Conservation (phyloP, 2,329 filamentous ascomycete species). For the Blastomyces percursus region DNA sequence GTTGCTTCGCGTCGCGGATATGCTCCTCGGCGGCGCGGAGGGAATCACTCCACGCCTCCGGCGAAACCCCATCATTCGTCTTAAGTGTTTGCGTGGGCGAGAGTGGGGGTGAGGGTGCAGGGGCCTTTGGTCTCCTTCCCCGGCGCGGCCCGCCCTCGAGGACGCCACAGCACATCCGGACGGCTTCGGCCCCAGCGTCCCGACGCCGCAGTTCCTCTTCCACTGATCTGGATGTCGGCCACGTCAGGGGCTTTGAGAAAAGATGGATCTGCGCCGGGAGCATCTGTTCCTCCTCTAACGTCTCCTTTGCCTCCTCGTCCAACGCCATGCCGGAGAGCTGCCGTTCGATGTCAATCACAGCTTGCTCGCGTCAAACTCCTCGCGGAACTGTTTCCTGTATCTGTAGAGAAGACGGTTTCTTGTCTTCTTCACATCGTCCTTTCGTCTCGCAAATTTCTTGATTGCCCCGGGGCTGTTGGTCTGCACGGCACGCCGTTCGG, state of each 20-base stretch:
- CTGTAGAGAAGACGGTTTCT: conserved; percentile 10
- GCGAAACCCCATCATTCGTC: no score
- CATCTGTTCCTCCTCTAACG: conserved; percentile 11
- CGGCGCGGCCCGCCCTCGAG: background rate
- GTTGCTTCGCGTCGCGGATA: no score
- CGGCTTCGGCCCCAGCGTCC: conserved; percentile 15
- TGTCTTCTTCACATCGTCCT: conserved; percentile 13
- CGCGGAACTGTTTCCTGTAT: conserved; percentile 8
- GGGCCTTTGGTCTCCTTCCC: no score
- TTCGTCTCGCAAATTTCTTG: conserved; percentile 4
- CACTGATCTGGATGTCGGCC: conserved; percentile 6
- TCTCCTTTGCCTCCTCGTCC: conserved; percentile 8
- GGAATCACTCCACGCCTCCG: no score
- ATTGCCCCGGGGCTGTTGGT: background rate
- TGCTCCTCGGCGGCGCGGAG: no score
- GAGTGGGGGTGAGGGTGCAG: no score
- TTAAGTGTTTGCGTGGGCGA: no score
- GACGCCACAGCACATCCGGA: conserved; percentile 16
- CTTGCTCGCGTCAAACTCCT: conserved; percentile 15
- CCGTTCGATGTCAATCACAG: conserved; percentile 14
- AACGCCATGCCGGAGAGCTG: conserved; percentile 13
- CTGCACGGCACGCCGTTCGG: background rate
- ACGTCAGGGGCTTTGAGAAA: conserved; percentile 18
- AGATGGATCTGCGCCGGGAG: conserved; percentile 17
- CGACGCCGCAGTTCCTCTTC: conserved; percentile 16